Percentiles rank a stretch among this genome's conserved stretches.
These are phyloP conservation scores for Ogataea methanolica DNA, from an alignment of 805 yeast genomes.

Conservation along the genomic window DNA sequence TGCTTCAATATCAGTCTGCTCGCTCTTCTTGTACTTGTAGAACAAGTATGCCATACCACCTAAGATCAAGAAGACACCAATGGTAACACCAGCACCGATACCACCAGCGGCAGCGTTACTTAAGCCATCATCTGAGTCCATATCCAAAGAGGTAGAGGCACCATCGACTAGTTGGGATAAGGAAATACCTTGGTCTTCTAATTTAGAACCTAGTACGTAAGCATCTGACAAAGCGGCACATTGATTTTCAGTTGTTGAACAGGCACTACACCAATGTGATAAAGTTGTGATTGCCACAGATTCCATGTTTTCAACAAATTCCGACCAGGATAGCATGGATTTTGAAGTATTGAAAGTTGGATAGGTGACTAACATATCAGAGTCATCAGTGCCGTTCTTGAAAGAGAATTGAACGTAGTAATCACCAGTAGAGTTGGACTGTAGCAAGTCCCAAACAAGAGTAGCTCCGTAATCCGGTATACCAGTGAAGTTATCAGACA, in stretches of 20 bases:
- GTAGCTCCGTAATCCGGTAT: slow-evolving; percentile 45
- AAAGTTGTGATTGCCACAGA: slow-evolving; percentile 25
- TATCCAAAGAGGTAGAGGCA: slow-evolving; percentile 21
- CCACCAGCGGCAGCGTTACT: slow-evolving; percentile 44
- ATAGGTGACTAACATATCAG: slow-evolving; percentile 29
- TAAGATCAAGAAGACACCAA: slow-evolving; percentile 35
- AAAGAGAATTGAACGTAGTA: slow-evolving; percentile 40
- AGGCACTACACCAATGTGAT: slow-evolving; percentile 36
- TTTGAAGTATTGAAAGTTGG: slow-evolving; percentile 34
- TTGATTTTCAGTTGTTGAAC: slow-evolving; percentile 29
- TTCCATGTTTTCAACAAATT: slow-evolving; percentile 28
- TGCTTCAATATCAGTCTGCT: neutral
- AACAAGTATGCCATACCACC: slow-evolving; percentile 28
- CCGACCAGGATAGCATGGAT: slow-evolving; percentile 32
- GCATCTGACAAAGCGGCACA: slow-evolving; percentile 32
- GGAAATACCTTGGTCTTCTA: slow-evolving; percentile 28
- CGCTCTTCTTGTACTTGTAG: slow-evolving; percentile 9
- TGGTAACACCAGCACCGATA: slow-evolving; percentile 50
- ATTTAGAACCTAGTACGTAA: slow-evolving; percentile 28
- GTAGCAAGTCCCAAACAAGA: slow-evolving; percentile 39
- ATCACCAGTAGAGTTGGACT: slow-evolving; percentile 20
- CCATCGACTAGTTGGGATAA: slow-evolving; percentile 27
- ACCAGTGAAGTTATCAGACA: slow-evolving; percentile 38
- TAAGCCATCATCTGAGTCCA: slow-evolving; percentile 17
- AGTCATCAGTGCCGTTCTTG: slow-evolving; percentile 40